Conservation (phyloP, 2,329 filamentous ascomycete genomes). For the Ophiostoma sp. region DNA sequence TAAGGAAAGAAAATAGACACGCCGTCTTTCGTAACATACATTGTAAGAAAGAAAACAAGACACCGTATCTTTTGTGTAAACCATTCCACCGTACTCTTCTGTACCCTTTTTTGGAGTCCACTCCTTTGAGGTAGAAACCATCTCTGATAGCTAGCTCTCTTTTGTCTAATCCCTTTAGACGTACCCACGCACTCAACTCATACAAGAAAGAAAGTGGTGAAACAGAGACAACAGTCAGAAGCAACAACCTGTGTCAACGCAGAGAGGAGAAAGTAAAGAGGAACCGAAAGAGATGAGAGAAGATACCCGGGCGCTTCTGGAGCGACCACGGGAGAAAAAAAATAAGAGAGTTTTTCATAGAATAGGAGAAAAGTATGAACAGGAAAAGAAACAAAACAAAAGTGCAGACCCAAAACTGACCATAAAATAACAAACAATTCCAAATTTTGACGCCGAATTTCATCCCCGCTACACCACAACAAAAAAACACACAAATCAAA, state of each 20-base stretch:
- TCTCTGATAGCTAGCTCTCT: background rate
- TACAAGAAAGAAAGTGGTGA: background rate
- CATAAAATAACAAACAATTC: background rate
- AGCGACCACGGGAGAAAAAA: background rate
- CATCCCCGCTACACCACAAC: background rate
- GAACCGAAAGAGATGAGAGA: background rate
- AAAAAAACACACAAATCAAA: background rate
- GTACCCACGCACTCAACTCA: background rate
- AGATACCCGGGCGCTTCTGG: background rate
- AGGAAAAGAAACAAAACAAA: background rate
- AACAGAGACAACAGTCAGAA: background rate
- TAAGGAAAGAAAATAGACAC: background rate
- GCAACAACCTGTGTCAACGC: background rate
- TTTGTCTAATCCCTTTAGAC: background rate
- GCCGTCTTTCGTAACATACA: background rate
- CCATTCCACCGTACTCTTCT: background rate
- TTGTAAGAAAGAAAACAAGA: background rate
- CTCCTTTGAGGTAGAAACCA: background rate
- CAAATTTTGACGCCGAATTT: background rate
- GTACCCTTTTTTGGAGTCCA: background rate
- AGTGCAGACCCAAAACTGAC: background rate
- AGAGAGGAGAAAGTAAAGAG: slow-evolving; percentile 11
- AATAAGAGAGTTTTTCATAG: slow-evolving; percentile 5
- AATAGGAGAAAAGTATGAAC: slow-evolving; percentile 6
- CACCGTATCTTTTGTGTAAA: background rate